Percentiles rank a stretch among this genome's conserved stretches.
These are phyloP conservation scores for Medicago arabica DNA, from an alignment of 306 rosid species.

Conservation along the genomic window DNA sequence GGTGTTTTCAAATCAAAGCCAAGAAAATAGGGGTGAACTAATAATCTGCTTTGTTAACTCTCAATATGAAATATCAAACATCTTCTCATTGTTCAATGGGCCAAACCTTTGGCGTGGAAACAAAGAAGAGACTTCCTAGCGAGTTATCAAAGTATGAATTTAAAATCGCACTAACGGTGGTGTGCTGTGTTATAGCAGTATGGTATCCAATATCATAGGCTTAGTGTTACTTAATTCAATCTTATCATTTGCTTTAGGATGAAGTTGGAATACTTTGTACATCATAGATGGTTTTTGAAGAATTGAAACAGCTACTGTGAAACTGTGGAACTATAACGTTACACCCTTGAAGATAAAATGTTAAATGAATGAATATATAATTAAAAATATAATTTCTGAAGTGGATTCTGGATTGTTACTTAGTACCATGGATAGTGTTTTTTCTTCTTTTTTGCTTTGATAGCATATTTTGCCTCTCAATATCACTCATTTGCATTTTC, in stretches of 20 bases:
- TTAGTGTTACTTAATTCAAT: neutral
- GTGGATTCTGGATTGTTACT: neutral
- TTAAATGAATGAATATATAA: neutral
- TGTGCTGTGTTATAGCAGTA: neutral
- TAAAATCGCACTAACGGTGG: neutral
- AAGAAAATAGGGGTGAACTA: neutral
- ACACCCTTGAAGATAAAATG: neutral
- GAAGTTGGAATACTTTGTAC: neutral
- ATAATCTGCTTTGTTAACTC: neutral
- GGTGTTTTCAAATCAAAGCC: slow-evolving; percentile 40
- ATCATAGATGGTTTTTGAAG: neutral
- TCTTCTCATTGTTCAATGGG: too few relatives aligned
- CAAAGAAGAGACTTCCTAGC: neutral
- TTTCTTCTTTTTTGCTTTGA: neutral
- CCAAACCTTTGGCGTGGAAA: neutral
- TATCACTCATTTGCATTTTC: neutral
- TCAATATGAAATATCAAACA: neutral
- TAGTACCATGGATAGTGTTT: neutral
- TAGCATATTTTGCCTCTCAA: neutral
- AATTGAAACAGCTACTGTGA: neutral
- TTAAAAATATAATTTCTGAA: too few relatives aligned
- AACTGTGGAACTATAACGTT: neutral
- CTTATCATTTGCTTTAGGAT: neutral
- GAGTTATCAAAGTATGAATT: neutral
- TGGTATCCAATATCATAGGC: too few relatives aligned